Evolutionary conservation across 2,329 filamentous ascomycete genomes (phyloP).

Genomic region (Hyphodiscus sp.): DNA sequence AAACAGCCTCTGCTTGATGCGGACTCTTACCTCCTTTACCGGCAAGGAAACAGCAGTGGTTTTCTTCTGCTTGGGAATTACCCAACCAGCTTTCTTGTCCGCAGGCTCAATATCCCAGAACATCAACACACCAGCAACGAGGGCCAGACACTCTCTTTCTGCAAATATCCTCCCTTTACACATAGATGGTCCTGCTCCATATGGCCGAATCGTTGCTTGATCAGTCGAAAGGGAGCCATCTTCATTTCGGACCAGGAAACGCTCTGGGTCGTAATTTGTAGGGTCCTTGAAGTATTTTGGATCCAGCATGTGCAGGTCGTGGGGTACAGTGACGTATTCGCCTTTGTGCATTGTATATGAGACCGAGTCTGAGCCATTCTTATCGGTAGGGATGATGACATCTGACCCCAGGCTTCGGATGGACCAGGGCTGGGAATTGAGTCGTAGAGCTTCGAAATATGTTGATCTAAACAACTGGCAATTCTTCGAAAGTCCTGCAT

Average conservation of each 20-base stretch:
- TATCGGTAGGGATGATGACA: conserved; percentile 25
- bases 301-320: conserved; percentile 39
- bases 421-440: conserved; percentile 37
- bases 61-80: conserved; percentile 42
- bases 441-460: conserved; percentile 39
- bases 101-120: conserved; percentile 50
- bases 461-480: conserved; percentile 40
- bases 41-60: conserved; percentile 45
- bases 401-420: conserved; percentile 36
- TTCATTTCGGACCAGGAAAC: conserved; percentile 38
- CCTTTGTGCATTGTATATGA: conserved; percentile 36
- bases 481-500: conserved; percentile 34
- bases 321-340: conserved; percentile 37
- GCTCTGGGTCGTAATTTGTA: conserved; percentile 35
- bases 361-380: conserved; percentile 22
- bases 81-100: conserved; percentile 37
- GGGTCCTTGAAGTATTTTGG: conserved; percentile 33
- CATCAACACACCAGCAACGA: conserved; percentile 44
- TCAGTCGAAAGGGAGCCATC: conserved; percentile 31
- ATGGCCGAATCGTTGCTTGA: conserved; percentile 39
- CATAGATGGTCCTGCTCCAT: conserved; percentile 41
- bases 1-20: conserved; percentile 38
- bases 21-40: conserved; percentile 45
- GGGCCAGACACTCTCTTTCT: conserved; percentile 42
- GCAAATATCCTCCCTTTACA: conserved; percentile 46